Evolutionary conservation across 257 asterid species (phyloP).

Genomic region (Nicotiana knightiana): DNA sequence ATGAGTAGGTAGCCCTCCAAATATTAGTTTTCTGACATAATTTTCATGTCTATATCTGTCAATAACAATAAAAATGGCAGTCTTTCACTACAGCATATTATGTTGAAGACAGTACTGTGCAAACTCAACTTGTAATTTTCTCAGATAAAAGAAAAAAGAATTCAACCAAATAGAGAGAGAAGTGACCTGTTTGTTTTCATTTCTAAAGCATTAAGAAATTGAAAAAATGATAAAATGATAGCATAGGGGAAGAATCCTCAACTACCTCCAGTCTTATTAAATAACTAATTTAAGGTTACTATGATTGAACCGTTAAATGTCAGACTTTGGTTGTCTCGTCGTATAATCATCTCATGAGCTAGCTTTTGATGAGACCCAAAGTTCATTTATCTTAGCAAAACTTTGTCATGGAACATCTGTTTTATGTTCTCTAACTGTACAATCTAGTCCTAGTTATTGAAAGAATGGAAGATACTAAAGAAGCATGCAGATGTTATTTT

Average conservation of each 20-base stretch:
- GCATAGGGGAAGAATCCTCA: not conserved
- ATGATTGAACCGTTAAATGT: not conserved
- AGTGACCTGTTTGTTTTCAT: not conserved
- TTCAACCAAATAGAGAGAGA: not conserved
- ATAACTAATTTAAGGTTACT: not conserved
- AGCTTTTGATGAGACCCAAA: not conserved
- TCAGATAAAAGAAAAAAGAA: not conserved
- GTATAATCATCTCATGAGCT: not conserved
- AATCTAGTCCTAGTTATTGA: too few species aligned
- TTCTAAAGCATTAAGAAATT: conserved; percentile 1
- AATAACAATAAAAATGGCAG: not conserved
- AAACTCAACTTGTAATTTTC: not conserved
- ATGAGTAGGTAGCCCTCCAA: not conserved
- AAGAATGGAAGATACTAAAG: not conserved
- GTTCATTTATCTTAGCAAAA: not conserved
- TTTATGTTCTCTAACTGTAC: too few species aligned
- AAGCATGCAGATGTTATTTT: not conserved
- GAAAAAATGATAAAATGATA: not conserved
- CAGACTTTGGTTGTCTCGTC: not conserved
- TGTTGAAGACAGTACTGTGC: not conserved
- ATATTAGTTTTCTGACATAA: not conserved
- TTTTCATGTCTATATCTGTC: not conserved
- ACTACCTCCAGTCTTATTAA: not conserved
- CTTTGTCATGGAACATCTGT: too few species aligned
- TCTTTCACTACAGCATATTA: not conserved